These are phyloP conservation scores for Penicillium corylophilum DNA, from an alignment of 2,329 filamentous ascomycete genomes.

Conservation along the genomic window DNA sequence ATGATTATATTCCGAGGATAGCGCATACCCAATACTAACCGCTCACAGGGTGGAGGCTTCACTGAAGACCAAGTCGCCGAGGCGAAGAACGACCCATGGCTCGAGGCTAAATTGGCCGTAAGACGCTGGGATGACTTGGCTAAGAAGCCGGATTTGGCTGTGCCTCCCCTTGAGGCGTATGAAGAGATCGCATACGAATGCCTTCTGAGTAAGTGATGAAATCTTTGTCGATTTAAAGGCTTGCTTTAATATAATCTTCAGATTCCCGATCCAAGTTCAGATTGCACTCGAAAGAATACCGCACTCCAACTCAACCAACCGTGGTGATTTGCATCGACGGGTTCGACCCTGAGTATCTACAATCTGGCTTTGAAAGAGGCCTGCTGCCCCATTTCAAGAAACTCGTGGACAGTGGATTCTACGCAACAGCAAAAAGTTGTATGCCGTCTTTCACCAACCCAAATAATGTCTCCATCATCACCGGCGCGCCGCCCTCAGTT, in stretches of 20 bases:
- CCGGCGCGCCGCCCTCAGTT: constrained; percentile 39
- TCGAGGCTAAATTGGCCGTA: constrained; percentile 26
- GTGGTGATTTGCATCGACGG: constrained; percentile 47
- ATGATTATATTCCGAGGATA: not conserved
- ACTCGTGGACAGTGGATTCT: constrained; percentile 40
- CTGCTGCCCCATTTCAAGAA: constrained; percentile 35
- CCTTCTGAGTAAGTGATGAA: constrained; percentile 6
- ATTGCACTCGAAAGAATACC: constrained; percentile 34
- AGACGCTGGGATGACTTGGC: constrained; percentile 30
- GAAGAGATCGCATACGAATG: constrained; percentile 21
- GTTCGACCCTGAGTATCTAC: constrained; percentile 46
- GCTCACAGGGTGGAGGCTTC: constrained; percentile 24
- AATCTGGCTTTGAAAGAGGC: constrained; percentile 34
- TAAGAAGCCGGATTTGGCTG: constrained; percentile 22
- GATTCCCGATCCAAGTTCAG: constrained; percentile 19
- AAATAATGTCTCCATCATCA: constrained; percentile 49
- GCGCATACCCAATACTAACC: not conserved
- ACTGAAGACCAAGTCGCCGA: constrained; percentile 19
- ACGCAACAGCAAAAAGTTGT: constrained; percentile 36
- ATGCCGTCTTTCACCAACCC: constrained; percentile 50
- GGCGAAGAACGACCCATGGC: constrained; percentile 28
- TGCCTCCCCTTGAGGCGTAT: constrained; percentile 24
- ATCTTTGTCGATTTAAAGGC: too few relatives aligned
- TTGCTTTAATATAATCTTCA: not conserved
- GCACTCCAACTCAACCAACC: constrained; percentile 35